Conservation (phyloP, 176 grass and related monocot genomes). For the Eleusine indica region DNA sequence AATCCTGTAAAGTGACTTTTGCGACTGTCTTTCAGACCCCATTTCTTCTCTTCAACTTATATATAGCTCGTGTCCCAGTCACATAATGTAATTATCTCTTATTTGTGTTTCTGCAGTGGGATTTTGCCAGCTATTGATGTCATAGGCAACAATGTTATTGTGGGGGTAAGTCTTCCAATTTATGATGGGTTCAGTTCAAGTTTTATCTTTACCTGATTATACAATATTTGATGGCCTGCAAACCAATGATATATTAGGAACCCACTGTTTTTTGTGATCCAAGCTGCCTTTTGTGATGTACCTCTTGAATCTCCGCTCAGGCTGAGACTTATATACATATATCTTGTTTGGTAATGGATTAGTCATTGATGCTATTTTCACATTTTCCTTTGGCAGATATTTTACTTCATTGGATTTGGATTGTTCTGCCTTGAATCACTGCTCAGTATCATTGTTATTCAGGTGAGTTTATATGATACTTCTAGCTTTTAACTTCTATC, state of each 20-base stretch:
- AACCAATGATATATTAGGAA: constrained; percentile 14
- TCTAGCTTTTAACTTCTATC: neutral
- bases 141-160: constrained; percentile 62
- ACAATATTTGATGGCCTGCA: neutral
- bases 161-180: constrained; percentile 67
- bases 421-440: constrained; percentile 87
- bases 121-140: constrained; percentile 91
- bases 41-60: neutral
- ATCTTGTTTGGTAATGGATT: neutral
- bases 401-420: constrained; percentile 95
- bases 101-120: constrained; percentile 59
- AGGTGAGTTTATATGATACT: constrained; percentile 46
- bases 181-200: neutral
- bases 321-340: neutral
- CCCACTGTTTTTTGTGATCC: neutral
- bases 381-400: constrained; percentile 60
- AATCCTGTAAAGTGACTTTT: constrained; percentile 18
- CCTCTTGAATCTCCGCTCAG: constrained; percentile 6
- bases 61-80: neutral
- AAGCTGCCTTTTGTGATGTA: constrained; percentile 14
- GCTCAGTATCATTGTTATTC: constrained; percentile 83
- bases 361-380: constrained; percentile 25
- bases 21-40: neutral
- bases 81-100: constrained; percentile 22
- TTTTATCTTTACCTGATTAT: neutral